Evolutionary conservation across 148 eudicot genomes (phyloP), one percentile per base, ranked within the genome.

Genomic region (Cornus suecica): DNA sequence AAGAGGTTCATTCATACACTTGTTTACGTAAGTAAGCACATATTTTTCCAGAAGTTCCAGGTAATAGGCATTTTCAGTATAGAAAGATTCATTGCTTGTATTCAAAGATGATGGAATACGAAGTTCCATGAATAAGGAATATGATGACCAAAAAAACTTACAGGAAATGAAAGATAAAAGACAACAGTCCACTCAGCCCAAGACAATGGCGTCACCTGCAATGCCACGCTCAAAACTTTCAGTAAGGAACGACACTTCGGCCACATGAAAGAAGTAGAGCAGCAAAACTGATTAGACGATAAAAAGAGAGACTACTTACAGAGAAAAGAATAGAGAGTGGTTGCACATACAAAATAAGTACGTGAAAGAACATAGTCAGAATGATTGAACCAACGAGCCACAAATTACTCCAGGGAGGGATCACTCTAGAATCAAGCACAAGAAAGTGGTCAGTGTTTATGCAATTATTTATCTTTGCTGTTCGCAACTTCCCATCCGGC

Each of bases 171-270:
- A 65, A 96, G 90, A 87, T 88, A 90, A 54, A 96, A 70, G 60
- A 96, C 97, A 81, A 88, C 88, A 48, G 81, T 93, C 99, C 99
- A 96, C 67, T 96, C 99, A 79, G 89, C 86, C 98, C 98, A 91
- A 68, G 92, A 84, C 69, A 96, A 75, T 4, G 99, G 98, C n/a
- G 92, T 88, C 76, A 96, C 99, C 99, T 96, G 89, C 78, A 80
- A 83, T 62, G 73, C 30, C 75, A 76, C 66, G 69, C 28, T 68
- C 9, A 22, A n/a, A 67, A 15, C 69, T 20, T 69, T 42, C 64
- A 32, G 15, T 74, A 51, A 34, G n/a, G 60, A 60, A 69, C 37
- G 71, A 56, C 29, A 23, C 18, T 58, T 70, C 23, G 45, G 20
- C 28, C 25, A 51, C 22, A 0, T 4, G 48, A 62, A 31, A 42